These are phyloP conservation scores for Panellus pusillus DNA, from an alignment of 768 basidiomycete genomes.

Conservation along the genomic window DNA sequence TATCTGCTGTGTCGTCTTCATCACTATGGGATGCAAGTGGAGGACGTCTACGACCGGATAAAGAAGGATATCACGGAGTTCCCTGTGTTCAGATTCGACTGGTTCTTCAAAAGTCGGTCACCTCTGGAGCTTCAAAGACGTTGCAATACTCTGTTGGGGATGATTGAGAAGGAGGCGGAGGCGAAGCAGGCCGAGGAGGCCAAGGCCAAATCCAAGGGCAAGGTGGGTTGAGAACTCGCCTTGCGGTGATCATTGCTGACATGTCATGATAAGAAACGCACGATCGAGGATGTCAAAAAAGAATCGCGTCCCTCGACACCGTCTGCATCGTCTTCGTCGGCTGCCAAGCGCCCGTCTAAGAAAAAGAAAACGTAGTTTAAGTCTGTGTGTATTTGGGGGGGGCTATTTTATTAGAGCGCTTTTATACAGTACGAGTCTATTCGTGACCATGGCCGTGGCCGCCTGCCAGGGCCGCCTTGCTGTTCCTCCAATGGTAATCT, in stretches of 20 bases:
- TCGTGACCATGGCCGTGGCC: constrained; percentile 31
- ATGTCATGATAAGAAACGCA: constrained; percentile 56
- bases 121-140: constrained; percentile 86
- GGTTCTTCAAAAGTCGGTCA: constrained; percentile 95
- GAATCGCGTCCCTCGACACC: constrained; percentile 68
- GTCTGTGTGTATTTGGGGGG: background rate
- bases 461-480: constrained; percentile 72
- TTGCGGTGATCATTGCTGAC: background rate
- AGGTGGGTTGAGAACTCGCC: constrained; percentile 43
- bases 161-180: constrained; percentile 94
- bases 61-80: constrained; percentile 97
- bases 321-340: constrained; percentile 41
- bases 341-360: constrained; percentile 61
- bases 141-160: constrained; percentile 81
- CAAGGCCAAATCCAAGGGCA: constrained; percentile 62
- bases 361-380: constrained; percentile 62
- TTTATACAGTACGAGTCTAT: constrained; percentile 22
- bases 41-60: constrained; percentile 92
- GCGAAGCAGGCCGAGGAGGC: constrained; percentile 65
- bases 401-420: constrained; percentile 12
- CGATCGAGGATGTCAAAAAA: constrained; percentile 65
- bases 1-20: constrained; percentile 89
- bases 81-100: constrained; percentile 96
- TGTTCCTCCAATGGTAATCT: constrained; percentile 66
- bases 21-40: constrained; percentile 86